phyloP scores from a whole-genome alignment of 257 asterid species.

The Paraleonurus japonicus region DNA sequence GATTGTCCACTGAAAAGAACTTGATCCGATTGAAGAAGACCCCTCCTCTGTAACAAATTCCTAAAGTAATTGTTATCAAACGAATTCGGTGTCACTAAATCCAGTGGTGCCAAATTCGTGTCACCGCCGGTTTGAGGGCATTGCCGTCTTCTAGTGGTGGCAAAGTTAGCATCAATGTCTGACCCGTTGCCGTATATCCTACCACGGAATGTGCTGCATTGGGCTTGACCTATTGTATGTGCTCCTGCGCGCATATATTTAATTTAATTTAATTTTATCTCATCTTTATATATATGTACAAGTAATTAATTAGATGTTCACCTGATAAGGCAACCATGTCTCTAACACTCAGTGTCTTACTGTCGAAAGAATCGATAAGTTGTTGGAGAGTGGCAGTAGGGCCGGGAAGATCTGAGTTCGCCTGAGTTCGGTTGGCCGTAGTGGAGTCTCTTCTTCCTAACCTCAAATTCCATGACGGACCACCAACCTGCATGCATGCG shows the following conservation, averaged over 20 bases:
- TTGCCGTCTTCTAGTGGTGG: constrained; percentile 26
- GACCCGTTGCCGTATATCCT: constrained; percentile 42
- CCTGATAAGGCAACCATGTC: constrained; percentile 54
- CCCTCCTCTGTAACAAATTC: constrained; percentile 33
- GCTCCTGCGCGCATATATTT: constrained; percentile 37
- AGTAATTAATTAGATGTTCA: background rate
- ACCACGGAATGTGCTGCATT: constrained; percentile 28
- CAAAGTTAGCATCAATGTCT: constrained; percentile 37
- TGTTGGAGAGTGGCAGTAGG: constrained; percentile 14
- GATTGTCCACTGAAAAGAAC: constrained; percentile 30
- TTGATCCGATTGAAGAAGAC: constrained; percentile 41
- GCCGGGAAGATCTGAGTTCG: constrained; percentile 35
- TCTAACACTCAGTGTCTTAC: constrained; percentile 30
- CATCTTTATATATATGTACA: background rate
- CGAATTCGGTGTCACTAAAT: constrained; percentile 30
- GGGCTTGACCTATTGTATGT: constrained; percentile 44
- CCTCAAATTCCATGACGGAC: constrained; percentile 41
- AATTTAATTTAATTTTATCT: background rate
- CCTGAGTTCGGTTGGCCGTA: constrained; percentile 32
- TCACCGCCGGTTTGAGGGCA: constrained; percentile 41
- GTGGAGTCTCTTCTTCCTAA: constrained; percentile 49
- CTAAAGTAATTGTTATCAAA: constrained; percentile 34
- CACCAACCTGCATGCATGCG: constrained; percentile 45
- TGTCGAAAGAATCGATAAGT: constrained; percentile 27
- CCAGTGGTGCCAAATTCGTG: constrained; percentile 36